These are phyloP conservation scores for Psilocybe sp. DNA, from an alignment of 768 basidiomycete genomes.

Conservation along the genomic window DNA sequence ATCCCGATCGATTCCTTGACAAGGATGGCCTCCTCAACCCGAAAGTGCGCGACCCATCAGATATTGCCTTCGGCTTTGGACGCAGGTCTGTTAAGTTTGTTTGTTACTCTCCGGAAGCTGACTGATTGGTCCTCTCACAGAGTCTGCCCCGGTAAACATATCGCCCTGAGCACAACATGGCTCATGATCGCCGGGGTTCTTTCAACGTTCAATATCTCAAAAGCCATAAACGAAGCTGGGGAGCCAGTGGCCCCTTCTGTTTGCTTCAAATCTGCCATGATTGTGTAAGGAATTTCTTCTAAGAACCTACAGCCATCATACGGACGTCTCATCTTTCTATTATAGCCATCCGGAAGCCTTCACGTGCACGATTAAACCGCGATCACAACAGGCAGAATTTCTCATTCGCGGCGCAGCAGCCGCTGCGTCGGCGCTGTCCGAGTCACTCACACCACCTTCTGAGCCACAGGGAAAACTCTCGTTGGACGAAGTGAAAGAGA, in stretches of 20 bases:
- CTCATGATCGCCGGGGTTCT: conserved; percentile 29
- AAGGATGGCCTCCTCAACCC: conserved; percentile 33
- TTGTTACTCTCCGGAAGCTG: background rate
- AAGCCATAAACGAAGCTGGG: conserved; percentile 26
- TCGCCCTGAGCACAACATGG: conserved; percentile 26
- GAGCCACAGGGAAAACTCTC: too few relatives aligned
- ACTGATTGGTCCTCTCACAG: conserved; percentile 13
- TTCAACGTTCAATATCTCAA: conserved; percentile 27
- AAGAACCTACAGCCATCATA: background rate
- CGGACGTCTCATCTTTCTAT: background rate
- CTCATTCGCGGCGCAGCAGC: conserved; percentile 16
- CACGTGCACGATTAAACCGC: conserved; percentile 24
- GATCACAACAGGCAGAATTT: conserved; percentile 16
- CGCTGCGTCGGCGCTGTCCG: background rate
- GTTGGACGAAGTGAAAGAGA: too few relatives aligned
- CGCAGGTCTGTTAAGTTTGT: conserved; percentile 25
- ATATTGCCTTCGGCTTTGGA: conserved; percentile 36
- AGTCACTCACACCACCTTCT: too few relatives aligned
- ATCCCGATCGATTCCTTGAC: conserved; percentile 43
- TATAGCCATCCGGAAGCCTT: conserved; percentile 26
- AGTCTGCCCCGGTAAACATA: conserved; percentile 33
- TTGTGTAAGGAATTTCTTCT: conserved; percentile 10
- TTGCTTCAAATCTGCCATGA: conserved; percentile 17
- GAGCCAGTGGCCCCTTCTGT: conserved; percentile 14
- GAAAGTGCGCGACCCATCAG: conserved; percentile 32